These are phyloP conservation scores for Pseudoperonospora humuli DNA, from an alignment of 352 stramenopile species.

Conservation along the genomic window DNA sequence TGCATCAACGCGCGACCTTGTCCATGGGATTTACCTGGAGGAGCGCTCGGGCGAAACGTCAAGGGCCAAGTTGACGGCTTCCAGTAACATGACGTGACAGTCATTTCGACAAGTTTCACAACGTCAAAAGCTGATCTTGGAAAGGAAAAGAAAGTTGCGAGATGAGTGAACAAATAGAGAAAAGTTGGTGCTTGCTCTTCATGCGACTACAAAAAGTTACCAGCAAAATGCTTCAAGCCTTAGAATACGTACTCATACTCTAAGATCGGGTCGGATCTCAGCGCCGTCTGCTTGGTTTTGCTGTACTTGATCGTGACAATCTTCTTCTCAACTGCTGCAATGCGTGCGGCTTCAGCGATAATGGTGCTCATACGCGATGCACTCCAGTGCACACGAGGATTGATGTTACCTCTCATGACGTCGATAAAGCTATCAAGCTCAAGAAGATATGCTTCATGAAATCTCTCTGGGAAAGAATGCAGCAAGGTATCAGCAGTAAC, in stretches of 20 bases:
- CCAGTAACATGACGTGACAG: too few relatives aligned
- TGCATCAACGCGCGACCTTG: too few relatives aligned
- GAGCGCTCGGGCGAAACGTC: too few relatives aligned
- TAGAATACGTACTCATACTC: conserved; percentile 51
- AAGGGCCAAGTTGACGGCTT: too few relatives aligned
- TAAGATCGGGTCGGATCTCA: conserved; percentile 38
- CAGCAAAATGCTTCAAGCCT: not conserved
- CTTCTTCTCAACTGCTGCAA: conserved; percentile 57
- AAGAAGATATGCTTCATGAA: conserved; percentile 73
- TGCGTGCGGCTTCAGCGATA: conserved; percentile 60
- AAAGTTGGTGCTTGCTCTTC: not conserved
- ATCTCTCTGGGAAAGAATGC: conserved; percentile 88
- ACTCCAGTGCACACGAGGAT: conserved; percentile 55
- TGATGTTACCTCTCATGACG: conserved; percentile 32
- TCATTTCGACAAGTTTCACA: too few relatives aligned
- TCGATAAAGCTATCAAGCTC: conserved; percentile 83
- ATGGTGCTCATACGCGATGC: conserved; percentile 72
- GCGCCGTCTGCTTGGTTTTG: conserved; percentile 37
- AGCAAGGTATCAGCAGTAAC: conserved; percentile 44
- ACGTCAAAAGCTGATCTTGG: too few relatives aligned
- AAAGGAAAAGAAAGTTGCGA: not conserved
- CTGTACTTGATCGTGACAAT: conserved; percentile 55
- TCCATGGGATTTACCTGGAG: too few relatives aligned
- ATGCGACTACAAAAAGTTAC: not conserved
- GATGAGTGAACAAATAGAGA: conserved; percentile 1